Evolutionary conservation across 2,329 filamentous ascomycete species (phyloP), one percentile per base, ranked within the genome.

Genomic region (Colletotrichum sp.): DNA sequence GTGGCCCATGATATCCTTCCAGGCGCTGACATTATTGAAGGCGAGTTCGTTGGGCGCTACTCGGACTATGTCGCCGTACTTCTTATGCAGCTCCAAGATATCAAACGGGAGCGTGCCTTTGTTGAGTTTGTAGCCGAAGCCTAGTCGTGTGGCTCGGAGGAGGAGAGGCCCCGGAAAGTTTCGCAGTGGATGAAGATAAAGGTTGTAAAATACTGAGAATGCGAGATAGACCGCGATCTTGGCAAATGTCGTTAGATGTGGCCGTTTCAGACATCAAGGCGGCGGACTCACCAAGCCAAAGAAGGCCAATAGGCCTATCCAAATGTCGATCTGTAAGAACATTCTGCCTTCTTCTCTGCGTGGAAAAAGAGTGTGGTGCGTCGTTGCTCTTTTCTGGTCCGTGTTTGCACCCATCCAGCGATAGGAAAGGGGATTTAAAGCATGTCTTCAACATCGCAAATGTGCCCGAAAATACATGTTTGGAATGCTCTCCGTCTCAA

Each of bases 31-130:
- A 5, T 78, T 76, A 0, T 34, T 70, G 6, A 78, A 80, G 36
- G 74, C 72, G 0, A 80, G 73, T 8, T 80, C 78, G 16, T 79
- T 77, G 18, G 75, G 70, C 3, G 77, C 72, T 1, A 76, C 63
- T 9, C 79, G 75, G 15, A 80, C 78, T 3, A 79, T 67, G 21
- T 79, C 75, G 3, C 79, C 79, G 8, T 80, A 80, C 10, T 76
- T 73, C 5, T 65, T 57, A 21, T 79, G 64, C 12, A 73, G 71
- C 5, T 34, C 64, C 6, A 61, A n/a, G 21, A 63, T 28, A 9
- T 61, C 21, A 24, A 61, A 67, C 0, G 70, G 70, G 2, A 72
- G 48, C 3, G 30, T 67, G 32, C 70, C 61, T 36, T 4, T 38
- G 43, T 64, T 55, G 15, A 65, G 21, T 21, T 30, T 65, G 43